A percentile compares a stretch with the other conserved stretches of the same genome.
These are phyloP conservation scores for Cystobasidium slooffiae DNA, from an alignment of 1,284 basidiomycete genomes.

Conservation along the genomic window DNA sequence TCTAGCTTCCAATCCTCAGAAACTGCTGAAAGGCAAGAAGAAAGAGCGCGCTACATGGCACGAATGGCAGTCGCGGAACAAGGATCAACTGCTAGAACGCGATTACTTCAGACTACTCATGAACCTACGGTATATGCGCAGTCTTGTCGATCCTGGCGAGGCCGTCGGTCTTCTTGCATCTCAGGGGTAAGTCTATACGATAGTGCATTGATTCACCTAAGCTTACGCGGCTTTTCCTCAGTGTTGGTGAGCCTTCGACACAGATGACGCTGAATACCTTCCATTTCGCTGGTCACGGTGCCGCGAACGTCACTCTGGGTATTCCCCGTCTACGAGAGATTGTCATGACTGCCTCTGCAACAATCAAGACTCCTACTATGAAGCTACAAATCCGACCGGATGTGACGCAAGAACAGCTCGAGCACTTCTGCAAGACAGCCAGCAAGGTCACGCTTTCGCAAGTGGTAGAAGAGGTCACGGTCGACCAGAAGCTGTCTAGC, in stretches of 20 bases:
- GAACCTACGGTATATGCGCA: slow-evolving; percentile 88
- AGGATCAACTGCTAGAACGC: slow-evolving; percentile 64
- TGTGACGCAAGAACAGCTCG: slow-evolving; percentile 66
- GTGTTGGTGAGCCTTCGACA: slow-evolving; percentile 97
- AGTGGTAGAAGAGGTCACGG: slow-evolving; percentile 80
- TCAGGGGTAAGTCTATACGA: slow-evolving; percentile 72
- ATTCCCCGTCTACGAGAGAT: slow-evolving; percentile 98
- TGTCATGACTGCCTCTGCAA: slow-evolving; percentile 96
- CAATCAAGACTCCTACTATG: slow-evolving; percentile 99
- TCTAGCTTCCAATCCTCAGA: slow-evolving; percentile 74
- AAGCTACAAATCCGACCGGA: slow-evolving; percentile 71
- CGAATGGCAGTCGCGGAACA: slow-evolving; percentile 59
- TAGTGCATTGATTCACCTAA: slow-evolving; percentile 93
- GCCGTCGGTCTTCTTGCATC: slow-evolving; percentile 97
- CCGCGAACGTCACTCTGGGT: slow-evolving; percentile 98
- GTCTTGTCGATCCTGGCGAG: slow-evolving; percentile 94
- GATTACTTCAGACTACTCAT: slow-evolving; percentile 75
- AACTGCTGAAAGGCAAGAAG: slow-evolving; percentile 71
- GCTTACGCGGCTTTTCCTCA: slow-evolving; percentile 68
- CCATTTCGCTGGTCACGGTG: slow-evolving; percentile 98
- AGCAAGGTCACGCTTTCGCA: slow-evolving; percentile 86
- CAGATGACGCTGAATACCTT: slow-evolving; percentile 99
- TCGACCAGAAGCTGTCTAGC: slow-evolving; percentile 76
- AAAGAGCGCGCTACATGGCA: slow-evolving; percentile 52
- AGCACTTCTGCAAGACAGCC: slow-evolving; percentile 86